These are phyloP conservation scores for Trichosporon faecale DNA, from an alignment of 1,284 basidiomycete species.

Conservation along the genomic window DNA sequence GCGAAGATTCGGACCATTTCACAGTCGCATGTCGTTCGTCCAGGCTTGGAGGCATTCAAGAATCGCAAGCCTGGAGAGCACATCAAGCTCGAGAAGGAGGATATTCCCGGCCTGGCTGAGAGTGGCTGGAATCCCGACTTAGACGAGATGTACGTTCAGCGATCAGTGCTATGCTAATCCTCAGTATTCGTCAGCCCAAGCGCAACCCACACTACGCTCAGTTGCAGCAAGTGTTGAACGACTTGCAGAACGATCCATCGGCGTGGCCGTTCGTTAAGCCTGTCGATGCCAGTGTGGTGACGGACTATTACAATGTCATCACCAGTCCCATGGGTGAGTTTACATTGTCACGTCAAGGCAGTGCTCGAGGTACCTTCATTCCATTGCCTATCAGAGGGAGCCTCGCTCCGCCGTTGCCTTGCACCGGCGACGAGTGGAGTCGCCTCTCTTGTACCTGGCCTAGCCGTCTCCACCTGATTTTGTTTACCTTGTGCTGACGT, in stretches of 20 bases:
- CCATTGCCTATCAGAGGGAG: not conserved
- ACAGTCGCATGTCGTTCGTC: constrained; percentile 79
- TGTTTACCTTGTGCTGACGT: not conserved
- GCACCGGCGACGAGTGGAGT: not conserved
- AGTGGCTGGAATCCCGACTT: constrained; percentile 91
- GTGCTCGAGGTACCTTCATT: not conserved
- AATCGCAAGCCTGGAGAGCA: constrained; percentile 47
- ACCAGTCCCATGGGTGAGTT: constrained; percentile 86
- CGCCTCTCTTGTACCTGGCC: not conserved
- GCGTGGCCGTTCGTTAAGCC: constrained; percentile 68
- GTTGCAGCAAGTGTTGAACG: constrained; percentile 81
- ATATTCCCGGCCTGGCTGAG: constrained; percentile 84
- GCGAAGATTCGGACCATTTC: constrained; percentile 85
- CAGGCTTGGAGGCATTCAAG: constrained; percentile 76
- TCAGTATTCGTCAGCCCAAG: constrained; percentile 57
- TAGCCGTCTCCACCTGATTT: not conserved
- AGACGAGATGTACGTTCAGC: constrained; percentile 63
- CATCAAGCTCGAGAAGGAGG: constrained; percentile 52
- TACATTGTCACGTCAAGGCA: not conserved
- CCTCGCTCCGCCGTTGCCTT: too few relatives aligned
- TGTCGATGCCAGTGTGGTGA: constrained; percentile 77
- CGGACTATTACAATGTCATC: constrained; percentile 89
- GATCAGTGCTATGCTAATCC: not conserved
- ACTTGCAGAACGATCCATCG: constrained; percentile 73
- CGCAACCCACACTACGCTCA: constrained; percentile 59